phyloP scores from a whole-genome alignment of 176 grass and related monocot species.

The Oryza longistaminata region DNA sequence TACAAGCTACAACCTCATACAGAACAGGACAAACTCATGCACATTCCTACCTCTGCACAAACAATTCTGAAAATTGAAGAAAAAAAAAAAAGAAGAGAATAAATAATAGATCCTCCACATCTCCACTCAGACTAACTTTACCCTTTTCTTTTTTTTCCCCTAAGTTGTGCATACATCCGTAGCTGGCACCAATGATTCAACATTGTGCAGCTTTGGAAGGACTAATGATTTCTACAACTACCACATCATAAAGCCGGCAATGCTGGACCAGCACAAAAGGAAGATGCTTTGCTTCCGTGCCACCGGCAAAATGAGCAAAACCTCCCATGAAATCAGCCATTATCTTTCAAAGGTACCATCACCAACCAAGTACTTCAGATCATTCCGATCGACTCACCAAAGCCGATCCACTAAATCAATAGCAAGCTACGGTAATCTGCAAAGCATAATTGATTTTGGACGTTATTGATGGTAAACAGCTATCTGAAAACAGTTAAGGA shows the following conservation, averaged over 20 bases:
- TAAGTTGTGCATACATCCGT: constrained; percentile 28
- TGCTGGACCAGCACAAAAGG: constrained; percentile 50
- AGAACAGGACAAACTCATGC: not conserved
- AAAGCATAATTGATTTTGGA: constrained; percentile 35
- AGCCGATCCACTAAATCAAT: constrained; percentile 1
- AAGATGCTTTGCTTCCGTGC: constrained; percentile 32
- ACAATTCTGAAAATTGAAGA: not conserved
- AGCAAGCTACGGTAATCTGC: constrained; percentile 36
- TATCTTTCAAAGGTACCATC: constrained; percentile 36
- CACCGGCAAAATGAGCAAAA: constrained; percentile 44
- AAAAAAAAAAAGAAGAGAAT: not conserved
- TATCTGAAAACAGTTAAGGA: constrained; percentile 26
- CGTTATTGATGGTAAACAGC: constrained; percentile 7
- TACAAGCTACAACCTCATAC: constrained; percentile 36
- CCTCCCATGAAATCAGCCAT: constrained; percentile 24
- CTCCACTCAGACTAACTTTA: constrained; percentile 20
- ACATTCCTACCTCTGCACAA: constrained; percentile 16
- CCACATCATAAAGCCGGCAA: constrained; percentile 24
- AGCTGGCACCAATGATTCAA: constrained; percentile 52
- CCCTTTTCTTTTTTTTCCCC: not conserved
- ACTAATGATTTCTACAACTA: constrained; percentile 48
- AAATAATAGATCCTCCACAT: constrained; percentile 27
- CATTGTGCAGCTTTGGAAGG: constrained; percentile 38
- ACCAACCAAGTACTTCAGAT: constrained; percentile 26
- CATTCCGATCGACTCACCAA: constrained; percentile 28